Evolutionary conservation across 1,284 basidiomycete genomes (phyloP).

Genomic region (Exobasidium cylindrosporum): DNA sequence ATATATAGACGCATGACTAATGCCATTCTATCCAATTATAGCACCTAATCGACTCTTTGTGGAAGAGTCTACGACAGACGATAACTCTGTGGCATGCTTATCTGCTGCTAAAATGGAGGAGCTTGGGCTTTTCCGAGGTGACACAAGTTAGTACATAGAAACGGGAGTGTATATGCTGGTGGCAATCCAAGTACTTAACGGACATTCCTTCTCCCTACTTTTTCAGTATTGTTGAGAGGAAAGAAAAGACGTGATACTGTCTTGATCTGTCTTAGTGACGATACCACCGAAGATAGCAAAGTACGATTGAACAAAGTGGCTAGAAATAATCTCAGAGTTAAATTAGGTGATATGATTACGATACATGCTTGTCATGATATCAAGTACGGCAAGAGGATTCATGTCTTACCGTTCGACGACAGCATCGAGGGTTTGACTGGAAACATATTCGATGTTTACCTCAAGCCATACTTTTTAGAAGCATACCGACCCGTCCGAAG

Average conservation of each 20-base stretch:
- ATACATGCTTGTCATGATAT: conserved; percentile 96
- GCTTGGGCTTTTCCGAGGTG: conserved; percentile 88
- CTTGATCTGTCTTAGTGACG: conserved; percentile 88
- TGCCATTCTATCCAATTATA: no score
- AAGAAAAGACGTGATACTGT: conserved; percentile 90
- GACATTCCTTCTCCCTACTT: neutral
- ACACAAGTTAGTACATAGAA: conserved; percentile 62
- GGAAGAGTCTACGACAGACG: conserved; percentile 55
- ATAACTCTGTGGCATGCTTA: conserved; percentile 75
- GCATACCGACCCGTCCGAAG: conserved; percentile 90
- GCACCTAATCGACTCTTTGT: conserved; percentile 51
- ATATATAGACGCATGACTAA: neutral
- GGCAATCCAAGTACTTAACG: neutral
- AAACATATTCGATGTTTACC: conserved; percentile 97
- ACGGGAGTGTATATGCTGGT: no score
- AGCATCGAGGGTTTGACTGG: conserved; percentile 94
- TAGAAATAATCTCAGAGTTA: conserved; percentile 94
- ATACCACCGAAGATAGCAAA: conserved; percentile 94
- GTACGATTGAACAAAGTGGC: conserved; percentile 98
- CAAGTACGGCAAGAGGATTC: conserved; percentile 98
- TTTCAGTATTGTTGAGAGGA: conserved; percentile 59
- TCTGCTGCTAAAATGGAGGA: conserved; percentile 96
- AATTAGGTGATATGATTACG: conserved; percentile 91
- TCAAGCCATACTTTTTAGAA: conserved; percentile 99
- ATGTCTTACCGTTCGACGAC: conserved; percentile 96